These are phyloP conservation scores for Fusarium decemcellulare DNA, from an alignment of 2,329 filamentous ascomycete genomes.

Conservation along the genomic window DNA sequence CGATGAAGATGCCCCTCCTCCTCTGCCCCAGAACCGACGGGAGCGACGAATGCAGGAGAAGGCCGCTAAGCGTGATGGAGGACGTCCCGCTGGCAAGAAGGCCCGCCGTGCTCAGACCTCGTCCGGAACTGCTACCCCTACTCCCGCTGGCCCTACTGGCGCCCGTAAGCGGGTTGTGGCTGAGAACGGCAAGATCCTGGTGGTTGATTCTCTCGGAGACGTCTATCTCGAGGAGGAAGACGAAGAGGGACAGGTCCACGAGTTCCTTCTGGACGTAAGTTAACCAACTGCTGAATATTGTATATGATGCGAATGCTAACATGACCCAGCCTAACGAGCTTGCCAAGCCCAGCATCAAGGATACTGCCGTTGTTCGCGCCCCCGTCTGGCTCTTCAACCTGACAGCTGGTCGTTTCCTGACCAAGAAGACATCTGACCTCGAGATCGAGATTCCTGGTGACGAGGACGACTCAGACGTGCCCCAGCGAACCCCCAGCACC, in stretches of 20 bases:
- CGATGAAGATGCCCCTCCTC: slow-evolving; percentile 64
- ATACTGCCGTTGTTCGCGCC: slow-evolving; percentile 86
- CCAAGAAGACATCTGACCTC: slow-evolving; percentile 52
- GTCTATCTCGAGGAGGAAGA: slow-evolving; percentile 96
- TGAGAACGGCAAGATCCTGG: slow-evolving; percentile 94
- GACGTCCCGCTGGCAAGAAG: slow-evolving; percentile 68
- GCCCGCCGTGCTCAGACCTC: slow-evolving; percentile 52
- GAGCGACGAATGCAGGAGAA: slow-evolving; percentile 92
- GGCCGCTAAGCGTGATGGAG: slow-evolving; percentile 80
- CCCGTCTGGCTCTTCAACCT: slow-evolving; percentile 80
- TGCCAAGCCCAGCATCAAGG: slow-evolving; percentile 78
- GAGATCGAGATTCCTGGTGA: slow-evolving; percentile 57
- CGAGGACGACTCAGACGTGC: slow-evolving; percentile 63
- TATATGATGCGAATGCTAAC: slow-evolving; percentile 28
- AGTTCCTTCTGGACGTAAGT: slow-evolving; percentile 91
- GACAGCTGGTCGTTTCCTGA: slow-evolving; percentile 66
- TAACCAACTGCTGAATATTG: neutral
- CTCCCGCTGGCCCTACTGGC: slow-evolving; percentile 70
- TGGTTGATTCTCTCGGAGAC: slow-evolving; percentile 92
- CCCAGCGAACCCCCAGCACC: slow-evolving; percentile 67
- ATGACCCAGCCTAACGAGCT: slow-evolving; percentile 81
- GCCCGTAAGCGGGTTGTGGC: slow-evolving; percentile 90
- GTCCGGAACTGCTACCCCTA: slow-evolving; percentile 65
- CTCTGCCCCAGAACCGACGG: slow-evolving; percentile 79
- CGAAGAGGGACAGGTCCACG: slow-evolving; percentile 85